These are phyloP conservation scores for Xylaria sp. DNA, from an alignment of 2,329 filamentous ascomycete species.

Conservation along the genomic window DNA sequence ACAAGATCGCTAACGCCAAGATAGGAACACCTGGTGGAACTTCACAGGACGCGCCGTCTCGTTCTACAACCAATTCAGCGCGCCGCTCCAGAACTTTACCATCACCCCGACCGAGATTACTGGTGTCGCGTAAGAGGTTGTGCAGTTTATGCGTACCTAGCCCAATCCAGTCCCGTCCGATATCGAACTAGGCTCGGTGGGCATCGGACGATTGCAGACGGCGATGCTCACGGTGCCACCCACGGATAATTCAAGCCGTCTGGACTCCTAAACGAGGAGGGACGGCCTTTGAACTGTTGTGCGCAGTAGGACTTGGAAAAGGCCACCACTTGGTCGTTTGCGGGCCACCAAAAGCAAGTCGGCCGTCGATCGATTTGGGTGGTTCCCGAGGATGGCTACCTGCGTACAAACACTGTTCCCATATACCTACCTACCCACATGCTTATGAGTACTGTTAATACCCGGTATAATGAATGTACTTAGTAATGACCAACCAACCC, in stretches of 20 bases:
- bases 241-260: slow-evolving; percentile 11
- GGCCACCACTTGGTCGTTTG: background rate
- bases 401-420: background rate
- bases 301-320: background rate
- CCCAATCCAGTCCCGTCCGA: slow-evolving; percentile 9
- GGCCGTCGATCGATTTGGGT: too few species aligned
- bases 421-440: too few species aligned
- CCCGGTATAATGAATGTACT: background rate
- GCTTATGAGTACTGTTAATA: background rate
- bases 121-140: slow-evolving; percentile 36
- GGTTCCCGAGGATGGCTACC: background rate
- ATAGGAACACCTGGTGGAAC: slow-evolving; percentile 42
- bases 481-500: background rate
- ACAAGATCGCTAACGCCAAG: slow-evolving; percentile 21
- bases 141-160: too few species aligned
- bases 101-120: slow-evolving; percentile 39
- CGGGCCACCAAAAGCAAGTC: too few species aligned
- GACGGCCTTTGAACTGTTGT: slow-evolving; percentile 14
- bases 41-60: slow-evolving; percentile 40
- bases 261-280: slow-evolving; percentile 26
- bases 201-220: slow-evolving; percentile 22
- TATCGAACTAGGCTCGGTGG: slow-evolving; percentile 1
- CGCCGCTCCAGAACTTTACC: slow-evolving; percentile 38
- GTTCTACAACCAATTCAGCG: slow-evolving; percentile 37
- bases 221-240: slow-evolving; percentile 22